phyloP scores from a whole-genome alignment of 106 monocot species.

The Dendrobium catenatum region DNA sequence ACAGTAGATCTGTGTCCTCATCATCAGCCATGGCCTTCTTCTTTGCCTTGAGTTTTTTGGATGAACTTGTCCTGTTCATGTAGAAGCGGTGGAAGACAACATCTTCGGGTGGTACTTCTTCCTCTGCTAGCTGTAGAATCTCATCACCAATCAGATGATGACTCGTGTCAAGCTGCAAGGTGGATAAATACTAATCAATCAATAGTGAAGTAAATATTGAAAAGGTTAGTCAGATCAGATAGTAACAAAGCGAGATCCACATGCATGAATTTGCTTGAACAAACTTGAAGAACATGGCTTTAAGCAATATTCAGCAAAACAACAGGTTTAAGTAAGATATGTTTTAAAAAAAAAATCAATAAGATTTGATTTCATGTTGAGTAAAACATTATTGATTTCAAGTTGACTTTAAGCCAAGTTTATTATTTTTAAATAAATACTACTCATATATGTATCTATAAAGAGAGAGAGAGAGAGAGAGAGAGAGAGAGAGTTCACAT shows the following conservation, averaged over 20 bases:
- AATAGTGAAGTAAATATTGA: neutral
- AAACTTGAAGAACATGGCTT: neutral
- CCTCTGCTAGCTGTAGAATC: conserved; percentile 71
- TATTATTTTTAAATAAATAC: too few species aligned
- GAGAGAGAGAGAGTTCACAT: too few species aligned
- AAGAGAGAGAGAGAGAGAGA: neutral
- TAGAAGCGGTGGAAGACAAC: conserved; percentile 88
- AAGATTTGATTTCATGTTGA: neutral
- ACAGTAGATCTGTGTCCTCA: conserved; percentile 32
- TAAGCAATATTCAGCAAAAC: neutral
- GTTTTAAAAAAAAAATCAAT: neutral
- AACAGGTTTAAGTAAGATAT: neutral
- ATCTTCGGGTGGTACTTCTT: conserved; percentile 92
- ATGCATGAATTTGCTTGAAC: neutral
- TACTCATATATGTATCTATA: too few species aligned
- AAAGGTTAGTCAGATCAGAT: neutral
- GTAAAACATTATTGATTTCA: too few species aligned
- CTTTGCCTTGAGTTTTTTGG: conserved; percentile 42
- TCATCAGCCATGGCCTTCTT: conserved; percentile 35
- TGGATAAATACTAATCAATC: neutral
- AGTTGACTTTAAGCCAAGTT: too few species aligned
- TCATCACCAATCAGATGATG: conserved; percentile 72
- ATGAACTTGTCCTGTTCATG: conserved; percentile 60
- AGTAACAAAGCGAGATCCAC: neutral
- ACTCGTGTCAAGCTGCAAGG: conserved; percentile 54